A percentile compares a stretch with the other conserved stretches of the same genome.
phyloP scores from a whole-genome alignment of 805 yeast genomes.

The Pichia insulana region DNA sequence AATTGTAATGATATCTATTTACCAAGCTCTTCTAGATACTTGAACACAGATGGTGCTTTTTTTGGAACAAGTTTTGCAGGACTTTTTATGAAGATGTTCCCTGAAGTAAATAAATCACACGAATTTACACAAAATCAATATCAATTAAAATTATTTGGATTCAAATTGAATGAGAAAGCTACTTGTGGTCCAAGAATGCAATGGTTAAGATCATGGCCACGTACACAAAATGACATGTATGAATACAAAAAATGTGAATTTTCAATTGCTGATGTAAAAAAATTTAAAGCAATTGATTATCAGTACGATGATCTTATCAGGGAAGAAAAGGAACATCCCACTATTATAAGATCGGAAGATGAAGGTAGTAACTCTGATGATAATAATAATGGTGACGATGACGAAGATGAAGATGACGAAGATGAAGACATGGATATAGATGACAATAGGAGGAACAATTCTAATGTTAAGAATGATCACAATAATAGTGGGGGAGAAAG shows the following conservation, averaged over 20 bases:
- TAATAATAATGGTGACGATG: constrained; percentile 9
- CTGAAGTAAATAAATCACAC: constrained; percentile 67
- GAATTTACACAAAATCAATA: constrained; percentile 49
- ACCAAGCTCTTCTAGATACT: constrained; percentile 79
- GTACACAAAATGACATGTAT: constrained; percentile 45
- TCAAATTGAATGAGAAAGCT: constrained; percentile 66
- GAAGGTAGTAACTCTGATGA: constrained; percentile 14
- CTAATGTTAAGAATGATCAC: constrained; percentile 9
- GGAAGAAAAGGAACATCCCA: neutral
- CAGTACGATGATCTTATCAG: constrained; percentile 10
- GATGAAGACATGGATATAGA: constrained; percentile 5
- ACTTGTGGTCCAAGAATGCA: constrained; percentile 88
- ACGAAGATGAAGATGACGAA: constrained; percentile 10
- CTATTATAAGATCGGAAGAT: constrained; percentile 2
- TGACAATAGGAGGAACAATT: constrained; percentile 7
- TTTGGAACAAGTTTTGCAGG: constrained; percentile 97
- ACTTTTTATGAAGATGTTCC: constrained; percentile 78
- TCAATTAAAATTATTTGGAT: constrained; percentile 80
- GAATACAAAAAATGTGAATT: constrained; percentile 63
- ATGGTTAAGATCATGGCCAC: constrained; percentile 83
- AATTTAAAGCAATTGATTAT: constrained; percentile 17
- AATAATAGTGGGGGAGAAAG: constrained; percentile 26
- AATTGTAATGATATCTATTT: constrained; percentile 86
- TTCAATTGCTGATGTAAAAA: constrained; percentile 38
- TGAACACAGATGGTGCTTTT: constrained; percentile 91